These are phyloP conservation scores for Lactarius deliciosus DNA, from an alignment of 768 basidiomycete genomes.

Conservation along the genomic window DNA sequence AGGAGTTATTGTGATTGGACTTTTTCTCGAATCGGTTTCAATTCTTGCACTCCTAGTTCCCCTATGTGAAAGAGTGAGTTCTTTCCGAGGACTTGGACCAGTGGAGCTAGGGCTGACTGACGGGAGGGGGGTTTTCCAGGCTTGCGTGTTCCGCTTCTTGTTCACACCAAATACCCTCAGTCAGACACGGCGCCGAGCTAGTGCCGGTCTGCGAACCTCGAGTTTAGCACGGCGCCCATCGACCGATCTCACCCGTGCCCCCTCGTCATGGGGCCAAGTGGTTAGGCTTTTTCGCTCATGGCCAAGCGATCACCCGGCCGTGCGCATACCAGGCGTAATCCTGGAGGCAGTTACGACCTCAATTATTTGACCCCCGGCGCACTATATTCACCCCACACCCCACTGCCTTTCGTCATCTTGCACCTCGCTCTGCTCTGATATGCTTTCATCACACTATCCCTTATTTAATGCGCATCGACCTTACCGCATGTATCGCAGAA, in stretches of 20 bases:
- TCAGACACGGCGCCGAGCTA: slow-evolving; percentile 9
- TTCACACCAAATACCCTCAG: slow-evolving; percentile 17
- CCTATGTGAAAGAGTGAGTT: slow-evolving; percentile 25
- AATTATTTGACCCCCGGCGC: slow-evolving; percentile 6
- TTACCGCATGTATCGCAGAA: slow-evolving; percentile 19
- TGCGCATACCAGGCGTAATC: slow-evolving; percentile 22
- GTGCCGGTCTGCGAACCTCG: slow-evolving; percentile 19
- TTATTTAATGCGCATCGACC: slow-evolving; percentile 23
- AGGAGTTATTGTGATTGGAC: slow-evolving; percentile 28
- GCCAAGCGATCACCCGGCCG: slow-evolving; percentile 15
- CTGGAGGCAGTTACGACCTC: slow-evolving; percentile 19
- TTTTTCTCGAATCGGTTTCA: slow-evolving; percentile 19
- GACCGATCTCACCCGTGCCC: slow-evolving; percentile 14
- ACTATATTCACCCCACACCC: not conserved
- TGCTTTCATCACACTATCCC: slow-evolving; percentile 13
- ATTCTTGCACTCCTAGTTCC: slow-evolving; percentile 18
- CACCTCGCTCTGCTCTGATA: slow-evolving; percentile 6
- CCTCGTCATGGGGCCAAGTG: slow-evolving; percentile 19
- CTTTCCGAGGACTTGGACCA: not conserved
- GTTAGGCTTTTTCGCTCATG: slow-evolving; percentile 16
- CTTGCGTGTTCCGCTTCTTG: slow-evolving; percentile 17
- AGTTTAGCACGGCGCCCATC: slow-evolving; percentile 13
- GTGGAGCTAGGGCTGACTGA: slow-evolving; percentile 9
- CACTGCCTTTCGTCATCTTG: slow-evolving; percentile 19
- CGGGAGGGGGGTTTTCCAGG: slow-evolving; percentile 10